Base-by-base conservation (phyloP, 176 grass and related monocot species). In the Oryza glaberrima region DNA sequence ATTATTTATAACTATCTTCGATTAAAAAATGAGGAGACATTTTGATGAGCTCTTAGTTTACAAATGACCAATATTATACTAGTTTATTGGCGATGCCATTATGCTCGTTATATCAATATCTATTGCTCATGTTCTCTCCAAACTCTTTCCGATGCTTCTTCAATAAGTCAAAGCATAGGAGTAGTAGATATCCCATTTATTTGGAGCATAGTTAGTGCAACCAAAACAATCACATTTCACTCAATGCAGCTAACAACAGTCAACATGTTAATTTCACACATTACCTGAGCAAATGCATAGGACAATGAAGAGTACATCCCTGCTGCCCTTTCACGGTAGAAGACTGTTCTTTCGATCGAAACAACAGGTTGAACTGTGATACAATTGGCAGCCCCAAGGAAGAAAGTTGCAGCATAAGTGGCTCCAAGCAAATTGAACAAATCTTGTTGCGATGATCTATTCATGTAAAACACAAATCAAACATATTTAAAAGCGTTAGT, bases 301-400 rank as follows among this genome's bases (percentile, higher is more conserved):
- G 95, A 80, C 70, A 98, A 80, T 40, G 95, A 85, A 77, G 95
- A 98, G 88, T 98, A 98, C 95, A 95, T 94, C 67, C 95, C 95
- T 0, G 95, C 95, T 72, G 95, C 95, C 44, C 85, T 98, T 86
- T 98, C 95, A 16, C 92, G 92, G 66, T 98, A 98, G 79, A 91
- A 95, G 63, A 98, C 95, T 22, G 92, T 80, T 76, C 95, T 82
- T 84, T 98, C 95, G 10, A 98, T 78, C 4, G 81, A 80, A 65
- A 95, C 90, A 19, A 98, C 63, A 77, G 95, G 95, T 46, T 93
- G 95, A 69, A 95, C 89, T 22, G 87, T 85, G n/a, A 89, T 80
- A 34, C 85, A 81, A 74, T 95, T 95, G 45, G 88, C 49, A 13
- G 89, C 84, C 11, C 95, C 95, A 67, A 98, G 89, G 86, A 95